A percentile compares a stretch with the other conserved stretches of the same genome.
phyloP scores from a whole-genome alignment of 2,329 filamentous ascomycete species.

The Colletotrichum melonis region DNA sequence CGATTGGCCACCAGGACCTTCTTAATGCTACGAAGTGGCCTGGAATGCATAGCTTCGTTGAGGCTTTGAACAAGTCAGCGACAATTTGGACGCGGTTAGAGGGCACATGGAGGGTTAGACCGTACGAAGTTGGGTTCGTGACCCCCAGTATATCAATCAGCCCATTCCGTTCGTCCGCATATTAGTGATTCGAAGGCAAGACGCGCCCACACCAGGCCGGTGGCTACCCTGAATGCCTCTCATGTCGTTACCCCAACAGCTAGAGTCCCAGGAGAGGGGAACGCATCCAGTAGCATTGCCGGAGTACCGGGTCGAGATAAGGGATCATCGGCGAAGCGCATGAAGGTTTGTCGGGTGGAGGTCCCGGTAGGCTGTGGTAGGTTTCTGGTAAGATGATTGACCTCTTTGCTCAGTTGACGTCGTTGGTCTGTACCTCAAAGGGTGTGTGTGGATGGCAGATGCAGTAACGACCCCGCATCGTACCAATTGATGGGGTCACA shows the following conservation, averaged over 20 bases:
- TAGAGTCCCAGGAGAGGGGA: background rate
- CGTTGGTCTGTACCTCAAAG: background rate
- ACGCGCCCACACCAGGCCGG: background rate
- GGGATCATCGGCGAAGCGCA: background rate
- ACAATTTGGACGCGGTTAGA: background rate
- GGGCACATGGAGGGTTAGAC: background rate
- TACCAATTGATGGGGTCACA: background rate
- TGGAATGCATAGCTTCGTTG: background rate
- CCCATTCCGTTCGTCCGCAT: background rate
- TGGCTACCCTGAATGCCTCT: background rate
- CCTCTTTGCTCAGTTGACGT: background rate
- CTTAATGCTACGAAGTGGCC: background rate
- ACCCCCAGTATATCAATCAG: background rate
- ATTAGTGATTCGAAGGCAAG: background rate
- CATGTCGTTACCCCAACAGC: background rate
- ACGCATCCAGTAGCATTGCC: background rate
- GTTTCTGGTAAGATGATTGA: background rate
- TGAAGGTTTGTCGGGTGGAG: background rate
- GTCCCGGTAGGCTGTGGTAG: background rate
- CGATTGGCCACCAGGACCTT: slow-evolving; percentile 67
- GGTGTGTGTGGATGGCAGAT: background rate
- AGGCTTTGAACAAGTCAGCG: background rate
- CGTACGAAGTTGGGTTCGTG: too few relatives aligned
- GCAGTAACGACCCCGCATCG: background rate
- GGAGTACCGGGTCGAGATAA: background rate